phyloP scores from a whole-genome alignment of 306 rosid genomes.

The Ammopiptanthus mongolicus region DNA sequence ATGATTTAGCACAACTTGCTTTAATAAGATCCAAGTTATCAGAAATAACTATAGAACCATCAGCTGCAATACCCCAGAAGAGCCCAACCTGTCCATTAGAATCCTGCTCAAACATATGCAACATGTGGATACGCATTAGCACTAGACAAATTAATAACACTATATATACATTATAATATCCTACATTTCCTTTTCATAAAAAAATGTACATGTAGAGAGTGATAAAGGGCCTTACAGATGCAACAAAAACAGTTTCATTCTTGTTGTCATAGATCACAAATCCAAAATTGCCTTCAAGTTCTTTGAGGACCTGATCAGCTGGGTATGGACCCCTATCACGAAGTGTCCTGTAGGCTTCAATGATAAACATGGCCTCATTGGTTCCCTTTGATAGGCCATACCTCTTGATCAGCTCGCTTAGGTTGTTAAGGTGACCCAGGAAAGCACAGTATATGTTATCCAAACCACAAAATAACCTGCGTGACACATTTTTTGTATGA shows the following conservation, averaged over 20 bases:
- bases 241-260: conserved; percentile 59
- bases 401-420: conserved; percentile 61
- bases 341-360: conserved; percentile 77
- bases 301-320: conserved; percentile 87
- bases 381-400: conserved; percentile 71
- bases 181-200: background rate
- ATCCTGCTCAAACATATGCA: conserved; percentile 46
- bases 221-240: conserved; percentile 42
- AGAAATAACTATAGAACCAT: conserved; percentile 75
- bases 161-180: background rate
- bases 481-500: background rate
- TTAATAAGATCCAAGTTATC: conserved; percentile 61
- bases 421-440: conserved; percentile 62
- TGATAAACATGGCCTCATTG: conserved; percentile 75
- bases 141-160: background rate
- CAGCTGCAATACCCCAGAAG: conserved; percentile 85
- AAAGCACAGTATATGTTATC: conserved; percentile 74
- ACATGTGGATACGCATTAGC: background rate
- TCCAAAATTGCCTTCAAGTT: conserved; percentile 82
- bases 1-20: conserved; percentile 80
- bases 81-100: conserved; percentile 57
- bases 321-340: conserved; percentile 93
- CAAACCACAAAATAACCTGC: conserved; percentile 82
- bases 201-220: background rate
- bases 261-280: conserved; percentile 69